Evolutionary conservation across 805 yeast genomes (phyloP), one percentile per base, ranked within the genome.

Genomic region (Hanseniaspora clermontiae): DNA sequence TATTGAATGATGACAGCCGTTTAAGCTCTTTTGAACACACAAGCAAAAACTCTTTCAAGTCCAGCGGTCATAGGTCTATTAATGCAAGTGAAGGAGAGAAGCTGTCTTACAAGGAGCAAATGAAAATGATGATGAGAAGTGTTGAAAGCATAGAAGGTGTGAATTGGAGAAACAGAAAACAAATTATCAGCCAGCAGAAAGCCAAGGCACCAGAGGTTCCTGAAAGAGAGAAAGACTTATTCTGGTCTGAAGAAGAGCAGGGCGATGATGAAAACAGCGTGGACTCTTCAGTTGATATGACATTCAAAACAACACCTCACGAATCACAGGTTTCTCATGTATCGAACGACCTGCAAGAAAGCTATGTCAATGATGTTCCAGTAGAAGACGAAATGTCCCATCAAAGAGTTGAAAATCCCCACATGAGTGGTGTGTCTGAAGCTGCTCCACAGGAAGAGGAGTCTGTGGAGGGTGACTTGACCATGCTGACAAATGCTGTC

Each of bases 131-230:
- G 51, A 38, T 53, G 57, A 53, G 20, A 17, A 53, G 57, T 53
- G 51, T 40, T 7, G 57, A 36, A n/a, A 39, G 47, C 15, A 27
- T 53, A 19, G 57, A 53, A 24, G 57, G 57, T 14, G 57, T 53
- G 2, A 53, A 45, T 32, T 53, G 57, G 57, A 46, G 51, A 39
- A 53, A 53, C 31, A 53, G 57, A 53, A 53, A 46, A 32, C 42
- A 32, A 39, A 20, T 37, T 12, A 37, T 53, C 9, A 14, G 11
- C 2, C 19, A 39, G 1, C 34, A 46, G 9, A 38, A 38, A 6
- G 17, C 12, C 17, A 27, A 43, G n/a, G 49, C 49, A n/a, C 57
- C 57, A 7, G 47, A n/a, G 5, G 46, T 53, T 1, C 57, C 57
- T 19, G 40, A 38, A 53, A 45, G 57, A 39, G 51, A 53, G 15